Evolutionary conservation across 352 stramenopile species (phyloP), one percentile per base, ranked within the genome.

Genomic region (Phytopythium aichiense): DNA sequence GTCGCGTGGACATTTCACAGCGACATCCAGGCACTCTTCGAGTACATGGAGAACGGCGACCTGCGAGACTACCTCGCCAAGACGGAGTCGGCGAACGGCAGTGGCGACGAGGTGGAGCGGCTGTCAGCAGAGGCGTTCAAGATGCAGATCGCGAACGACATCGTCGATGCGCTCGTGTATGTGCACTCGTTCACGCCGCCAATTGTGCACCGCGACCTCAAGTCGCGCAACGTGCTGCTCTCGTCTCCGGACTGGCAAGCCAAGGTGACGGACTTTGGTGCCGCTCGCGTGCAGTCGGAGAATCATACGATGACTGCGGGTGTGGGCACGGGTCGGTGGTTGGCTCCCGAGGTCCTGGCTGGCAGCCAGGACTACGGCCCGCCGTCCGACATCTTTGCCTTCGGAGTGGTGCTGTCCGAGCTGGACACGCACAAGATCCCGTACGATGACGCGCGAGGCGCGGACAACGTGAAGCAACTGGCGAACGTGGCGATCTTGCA

Each of bases 21-120:
- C 23, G 66, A 70, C 50, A 65, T 73, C 7, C 71, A 74, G 45
- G 66, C 68, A 16, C 42, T 70, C 1, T 71, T 78, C 28, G 60
- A 73, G 28, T 73, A 64, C 22, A 60, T 73, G 20, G 67, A 67
- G 40, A 70, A 70, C 22, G 67, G 63, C 2, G 63, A 73, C 33
- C 46, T 74, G 22, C 23, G 58, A 31, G 55, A 66, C 35, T 71
- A 68, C 31, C 46, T 73, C 23, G 35, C 25, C 35, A 35, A 55
- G 6, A 52, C 58, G 7, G 30, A 40, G n/a, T 28, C 45, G 7
- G n/a, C n/a, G 18, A 25, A 15, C 45, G 45, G 23, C 18, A 52
- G n/a, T n/a, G 35, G 35, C 35, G 20, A 59, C 33, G 4, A 31
- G 46, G 15, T 15, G 11, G 38, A 45, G 9, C 18, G 23, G 16